Conservation (phyloP, 257 asterid species). For the Rhazya stricta region DNA sequence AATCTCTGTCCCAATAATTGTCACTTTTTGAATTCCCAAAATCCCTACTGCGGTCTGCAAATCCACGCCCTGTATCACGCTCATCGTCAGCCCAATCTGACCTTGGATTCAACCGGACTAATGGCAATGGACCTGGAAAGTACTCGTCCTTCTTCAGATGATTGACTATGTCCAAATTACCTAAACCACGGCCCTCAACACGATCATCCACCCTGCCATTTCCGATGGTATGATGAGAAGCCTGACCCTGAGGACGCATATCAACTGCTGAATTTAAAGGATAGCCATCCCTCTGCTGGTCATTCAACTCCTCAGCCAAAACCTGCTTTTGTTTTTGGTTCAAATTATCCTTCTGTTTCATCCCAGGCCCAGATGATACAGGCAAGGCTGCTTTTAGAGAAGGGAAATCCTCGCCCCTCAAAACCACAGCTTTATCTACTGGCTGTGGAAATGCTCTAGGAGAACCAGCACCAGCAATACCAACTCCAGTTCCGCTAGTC, state of each 20-base stretch:
- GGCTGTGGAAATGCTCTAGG: slow-evolving; percentile 35
- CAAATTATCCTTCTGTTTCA: slow-evolving; percentile 57
- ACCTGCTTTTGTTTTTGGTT: slow-evolving; percentile 61
- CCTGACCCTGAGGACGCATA: slow-evolving; percentile 40
- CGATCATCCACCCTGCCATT: slow-evolving; percentile 41
- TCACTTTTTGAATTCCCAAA: slow-evolving; percentile 54
- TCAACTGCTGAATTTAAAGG: slow-evolving; percentile 45
- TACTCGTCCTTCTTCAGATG: slow-evolving; percentile 46
- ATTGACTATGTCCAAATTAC: slow-evolving; percentile 29
- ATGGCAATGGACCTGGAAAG: slow-evolving; percentile 68
- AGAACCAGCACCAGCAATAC: slow-evolving; percentile 27
- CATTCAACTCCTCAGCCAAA: slow-evolving; percentile 37
- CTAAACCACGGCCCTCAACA: slow-evolving; percentile 33
- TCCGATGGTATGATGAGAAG: slow-evolving; percentile 30
- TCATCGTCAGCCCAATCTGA: slow-evolving; percentile 99
- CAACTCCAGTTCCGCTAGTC: slow-evolving; percentile 36
- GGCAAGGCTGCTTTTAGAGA: slow-evolving; percentile 86
- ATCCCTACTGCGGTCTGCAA: slow-evolving; percentile 63
- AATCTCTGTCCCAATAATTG: slow-evolving; percentile 72
- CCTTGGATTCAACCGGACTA: slow-evolving; percentile 75
- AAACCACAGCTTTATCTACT: slow-evolving; percentile 56
- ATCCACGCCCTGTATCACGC: slow-evolving; percentile 84
- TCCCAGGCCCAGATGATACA: slow-evolving; percentile 52
- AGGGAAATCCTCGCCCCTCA: slow-evolving; percentile 99
- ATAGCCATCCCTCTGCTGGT: slow-evolving; percentile 39